phyloP scores from a whole-genome alignment of 805 yeast species.

The Kuraishia floccosa region DNA sequence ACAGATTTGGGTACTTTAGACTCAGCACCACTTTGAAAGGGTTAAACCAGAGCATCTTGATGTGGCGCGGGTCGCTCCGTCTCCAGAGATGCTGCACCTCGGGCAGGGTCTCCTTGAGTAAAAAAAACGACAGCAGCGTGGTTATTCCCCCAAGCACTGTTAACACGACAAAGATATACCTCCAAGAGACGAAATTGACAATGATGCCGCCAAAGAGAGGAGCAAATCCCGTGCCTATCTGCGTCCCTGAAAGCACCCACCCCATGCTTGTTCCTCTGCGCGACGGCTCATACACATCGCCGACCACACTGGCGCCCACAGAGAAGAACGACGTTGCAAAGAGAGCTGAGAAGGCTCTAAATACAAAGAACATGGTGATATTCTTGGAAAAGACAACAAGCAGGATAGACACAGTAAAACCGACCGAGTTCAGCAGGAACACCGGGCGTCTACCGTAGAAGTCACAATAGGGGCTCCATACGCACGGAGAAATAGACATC shows the following conservation, averaged over 20 bases:
- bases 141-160: slow-evolving; percentile 27
- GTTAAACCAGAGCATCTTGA: slow-evolving; percentile 28
- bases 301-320: slow-evolving; percentile 38
- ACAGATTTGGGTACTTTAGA: slow-evolving; percentile 28
- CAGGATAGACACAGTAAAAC: slow-evolving; percentile 8
- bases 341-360: slow-evolving; percentile 36
- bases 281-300: slow-evolving; percentile 37
- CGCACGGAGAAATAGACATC: slow-evolving; percentile 42
- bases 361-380: slow-evolving; percentile 41
- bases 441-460: slow-evolving; percentile 37
- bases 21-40: slow-evolving; percentile 33
- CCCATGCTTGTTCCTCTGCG: slow-evolving; percentile 43
- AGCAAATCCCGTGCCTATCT: slow-evolving; percentile 41
- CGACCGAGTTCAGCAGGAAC: slow-evolving; percentile 18
- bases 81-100: background rate
- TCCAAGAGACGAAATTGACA: slow-evolving; percentile 38
- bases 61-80: slow-evolving; percentile 15
- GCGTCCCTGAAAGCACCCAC: slow-evolving; percentile 35
- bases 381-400: slow-evolving; percentile 36
- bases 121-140: slow-evolving; percentile 19
- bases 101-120: slow-evolving; percentile 33
- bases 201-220: slow-evolving; percentile 43
- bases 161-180: slow-evolving; percentile 39
- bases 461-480: slow-evolving; percentile 38
- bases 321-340: slow-evolving; percentile 46